Evolutionary conservation across 2,329 filamentous ascomycete genomes (phyloP).

Genomic region (Colletotrichum sansevieriae): DNA sequence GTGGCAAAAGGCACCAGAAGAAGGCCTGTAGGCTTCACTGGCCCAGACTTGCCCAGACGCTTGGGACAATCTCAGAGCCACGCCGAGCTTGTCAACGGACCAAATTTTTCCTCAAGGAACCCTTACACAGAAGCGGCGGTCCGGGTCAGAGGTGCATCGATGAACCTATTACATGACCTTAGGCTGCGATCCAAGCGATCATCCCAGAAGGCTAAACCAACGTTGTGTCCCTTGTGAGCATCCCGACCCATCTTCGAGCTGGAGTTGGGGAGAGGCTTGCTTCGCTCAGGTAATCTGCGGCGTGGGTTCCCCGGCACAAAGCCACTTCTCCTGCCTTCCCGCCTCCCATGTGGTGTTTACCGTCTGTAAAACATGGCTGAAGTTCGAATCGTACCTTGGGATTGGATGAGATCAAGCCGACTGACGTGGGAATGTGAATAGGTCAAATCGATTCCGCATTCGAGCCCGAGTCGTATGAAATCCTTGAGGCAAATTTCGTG

Average conservation of each 20-base stretch:
- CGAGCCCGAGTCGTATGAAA: constrained; percentile 18
- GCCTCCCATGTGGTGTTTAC: constrained; percentile 32
- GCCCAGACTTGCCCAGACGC: constrained; percentile 26
- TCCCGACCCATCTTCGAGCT: constrained; percentile 7
- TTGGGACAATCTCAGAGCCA: constrained; percentile 13
- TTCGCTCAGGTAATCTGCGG: neutral
- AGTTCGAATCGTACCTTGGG: constrained; percentile 13
- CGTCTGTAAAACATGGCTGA: constrained; percentile 22
- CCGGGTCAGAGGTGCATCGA: constrained; percentile 30
- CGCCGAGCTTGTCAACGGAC: constrained; percentile 30
- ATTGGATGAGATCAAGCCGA: constrained; percentile 27
- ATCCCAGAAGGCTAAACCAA: constrained; percentile 35
- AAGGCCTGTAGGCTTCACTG: constrained; percentile 14
- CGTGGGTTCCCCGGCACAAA: constrained; percentile 6
- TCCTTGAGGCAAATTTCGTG: constrained; percentile 7
- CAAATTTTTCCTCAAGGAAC: constrained; percentile 23
- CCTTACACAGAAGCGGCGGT: constrained; percentile 20
- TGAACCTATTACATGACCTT: constrained; percentile 27
- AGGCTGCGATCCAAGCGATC: constrained; percentile 31
- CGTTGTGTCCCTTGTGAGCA: constrained; percentile 24
- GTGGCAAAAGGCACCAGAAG: no score
- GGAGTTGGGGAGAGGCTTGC: constrained; percentile 22
- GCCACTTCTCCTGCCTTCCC: constrained; percentile 30
- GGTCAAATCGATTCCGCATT: constrained; percentile 6
- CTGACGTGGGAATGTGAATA: constrained; percentile 23